phyloP scores from a whole-genome alignment of 225 moss, liverwort and hornwort species.

The Ulota crispa region DNA sequence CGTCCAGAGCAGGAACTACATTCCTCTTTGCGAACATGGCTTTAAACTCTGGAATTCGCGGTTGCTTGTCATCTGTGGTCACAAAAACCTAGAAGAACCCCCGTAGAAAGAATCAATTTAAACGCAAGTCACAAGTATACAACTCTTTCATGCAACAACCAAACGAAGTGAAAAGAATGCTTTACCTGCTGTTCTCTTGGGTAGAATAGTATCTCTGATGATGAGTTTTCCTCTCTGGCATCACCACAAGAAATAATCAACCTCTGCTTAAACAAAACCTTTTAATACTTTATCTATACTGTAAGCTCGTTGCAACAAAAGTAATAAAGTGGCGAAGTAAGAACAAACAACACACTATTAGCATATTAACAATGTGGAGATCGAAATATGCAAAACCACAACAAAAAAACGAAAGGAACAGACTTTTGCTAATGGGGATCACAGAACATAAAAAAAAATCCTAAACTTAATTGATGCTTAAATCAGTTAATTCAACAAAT shows the following conservation, averaged over 20 bases:
- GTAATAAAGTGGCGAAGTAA: neutral
- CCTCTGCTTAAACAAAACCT: neutral
- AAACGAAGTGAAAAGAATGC: neutral
- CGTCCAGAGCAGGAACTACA: conserved; percentile 57
- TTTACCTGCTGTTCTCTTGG: conserved; percentile 66
- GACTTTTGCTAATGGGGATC: neutral
- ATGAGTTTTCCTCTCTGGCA: conserved; percentile 26
- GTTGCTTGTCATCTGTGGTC: conserved; percentile 66
- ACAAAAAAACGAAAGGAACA: neutral
- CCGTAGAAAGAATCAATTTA: neutral
- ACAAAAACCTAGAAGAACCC: conserved; percentile 57
- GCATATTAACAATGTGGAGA: neutral
- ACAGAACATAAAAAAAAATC: neutral
- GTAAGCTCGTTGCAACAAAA: neutral
- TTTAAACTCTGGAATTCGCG: conserved; percentile 58
- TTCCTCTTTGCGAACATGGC: conserved; percentile 58
- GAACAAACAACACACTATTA: neutral
- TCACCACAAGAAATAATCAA: conserved; percentile 6
- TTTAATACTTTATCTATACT: neutral
- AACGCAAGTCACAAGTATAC: neutral
- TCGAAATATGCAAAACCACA: neutral
- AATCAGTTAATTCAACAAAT: no score
- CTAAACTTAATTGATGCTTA: neutral
- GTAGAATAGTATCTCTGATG: conserved; percentile 60
- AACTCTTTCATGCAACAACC: neutral